Conservation (phyloP, 306 rosid species). For the Ammopiptanthus mongolicus region DNA sequence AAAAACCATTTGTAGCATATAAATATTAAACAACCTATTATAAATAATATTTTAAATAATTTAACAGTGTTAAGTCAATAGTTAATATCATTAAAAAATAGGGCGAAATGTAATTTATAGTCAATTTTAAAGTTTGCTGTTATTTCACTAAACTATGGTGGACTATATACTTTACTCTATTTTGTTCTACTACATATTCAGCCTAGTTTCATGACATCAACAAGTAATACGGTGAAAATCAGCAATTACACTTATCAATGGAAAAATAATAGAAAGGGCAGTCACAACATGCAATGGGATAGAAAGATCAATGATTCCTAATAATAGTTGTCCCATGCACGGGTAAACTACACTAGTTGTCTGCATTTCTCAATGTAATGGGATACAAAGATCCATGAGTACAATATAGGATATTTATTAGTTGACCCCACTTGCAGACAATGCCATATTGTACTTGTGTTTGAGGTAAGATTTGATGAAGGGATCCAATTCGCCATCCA, state of each 20-base stretch:
- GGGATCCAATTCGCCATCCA: constrained; percentile 92
- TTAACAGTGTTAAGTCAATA: too few species aligned
- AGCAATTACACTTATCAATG: neutral
- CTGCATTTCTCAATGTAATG: neutral
- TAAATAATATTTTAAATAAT: too few species aligned
- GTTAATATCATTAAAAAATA: too few species aligned
- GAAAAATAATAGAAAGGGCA: neutral
- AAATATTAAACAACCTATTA: too few species aligned
- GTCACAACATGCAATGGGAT: neutral
- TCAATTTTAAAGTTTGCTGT: too few species aligned
- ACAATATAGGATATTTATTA: neutral
- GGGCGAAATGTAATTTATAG: too few species aligned
- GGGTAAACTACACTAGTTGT: too few species aligned
- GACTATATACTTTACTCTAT: too few species aligned
- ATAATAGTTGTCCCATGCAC: too few species aligned
- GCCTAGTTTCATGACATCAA: neutral
- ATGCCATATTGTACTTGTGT: constrained; percentile 50
- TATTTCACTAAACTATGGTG: too few species aligned
- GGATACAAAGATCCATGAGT: neutral
- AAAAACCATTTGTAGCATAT: too few species aligned
- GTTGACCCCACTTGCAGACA: constrained; percentile 37
- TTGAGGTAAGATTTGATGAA: constrained; percentile 89
- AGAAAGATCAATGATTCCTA: neutral
- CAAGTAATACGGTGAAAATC: neutral
- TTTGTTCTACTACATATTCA: neutral